Evolutionary conservation across 169 alveolate species (phyloP).

Genomic region (Cyclospora cayetanensis): DNA sequence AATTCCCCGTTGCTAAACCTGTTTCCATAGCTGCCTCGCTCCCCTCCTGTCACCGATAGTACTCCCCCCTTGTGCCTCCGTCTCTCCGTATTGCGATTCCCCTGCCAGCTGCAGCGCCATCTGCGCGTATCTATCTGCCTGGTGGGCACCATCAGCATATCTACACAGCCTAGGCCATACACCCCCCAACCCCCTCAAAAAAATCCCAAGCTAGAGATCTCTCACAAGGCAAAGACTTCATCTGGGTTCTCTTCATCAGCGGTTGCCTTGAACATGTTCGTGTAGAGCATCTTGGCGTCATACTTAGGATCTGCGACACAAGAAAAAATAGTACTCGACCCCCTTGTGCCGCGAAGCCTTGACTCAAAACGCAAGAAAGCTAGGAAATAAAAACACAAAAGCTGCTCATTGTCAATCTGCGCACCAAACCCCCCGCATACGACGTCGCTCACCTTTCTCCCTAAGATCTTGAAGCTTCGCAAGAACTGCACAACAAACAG

Average conservation of each 20-base stretch:
- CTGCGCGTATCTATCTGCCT: too few relatives aligned
- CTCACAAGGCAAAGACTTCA: background rate
- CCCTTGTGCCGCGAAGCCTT: background rate
- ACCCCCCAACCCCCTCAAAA: background rate
- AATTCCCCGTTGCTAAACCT: background rate
- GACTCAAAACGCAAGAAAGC: background rate
- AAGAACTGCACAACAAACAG: background rate
- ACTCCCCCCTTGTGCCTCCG: too few relatives aligned
- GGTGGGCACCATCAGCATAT: too few relatives aligned
- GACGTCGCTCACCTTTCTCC: background rate
- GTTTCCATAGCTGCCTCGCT: background rate
- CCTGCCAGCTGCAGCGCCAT: too few relatives aligned
- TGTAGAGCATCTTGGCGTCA: slow-evolving; percentile 40
- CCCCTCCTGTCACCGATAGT: background rate
- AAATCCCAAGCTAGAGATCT: background rate
- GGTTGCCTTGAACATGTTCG: slow-evolving; percentile 50
- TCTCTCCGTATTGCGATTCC: too few relatives aligned
- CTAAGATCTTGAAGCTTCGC: background rate
- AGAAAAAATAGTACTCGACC: background rate
- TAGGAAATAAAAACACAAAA: background rate
- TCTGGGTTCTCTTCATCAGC: background rate
- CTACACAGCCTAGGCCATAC: background rate
- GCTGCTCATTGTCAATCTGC: too few relatives aligned
- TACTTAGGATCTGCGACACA: background rate
- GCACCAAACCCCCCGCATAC: background rate